Evolutionary conservation across 1,139 yeast species (phyloP), one percentile per base, ranked within the genome.

Genomic region (Zhuliangozyma parablackwelliae): DNA sequence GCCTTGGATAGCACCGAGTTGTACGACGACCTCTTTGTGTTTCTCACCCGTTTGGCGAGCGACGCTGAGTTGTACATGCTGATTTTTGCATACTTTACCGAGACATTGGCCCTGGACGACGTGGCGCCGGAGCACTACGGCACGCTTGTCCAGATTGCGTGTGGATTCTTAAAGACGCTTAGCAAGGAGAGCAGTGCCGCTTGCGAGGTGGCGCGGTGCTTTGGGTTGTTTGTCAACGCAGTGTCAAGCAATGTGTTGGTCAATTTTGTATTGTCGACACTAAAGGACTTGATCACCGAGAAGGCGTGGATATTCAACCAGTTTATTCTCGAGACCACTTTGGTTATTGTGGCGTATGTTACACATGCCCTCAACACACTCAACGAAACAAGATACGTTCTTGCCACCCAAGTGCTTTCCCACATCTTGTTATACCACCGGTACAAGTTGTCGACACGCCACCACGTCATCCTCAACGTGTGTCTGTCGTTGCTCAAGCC

Each of bases 291-390:
- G 11, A 58, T 82, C 21, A 59, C 73, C 7, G 73, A 73, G 4
- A 72, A 72, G 45, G 50, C 75, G 0, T 80, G 87, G 84, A 47
- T 75, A 1, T 69, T 86, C 38, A 68, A 75, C n/a, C 96, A 87
- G 54, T 83, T 82, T 51, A 56, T 76, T 3, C 59, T 82, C 13
- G 96, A 88, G 54, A 7, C 31, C 29, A 26, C 45, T 31, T 36
- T 46, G 25, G 37, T 33, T 2, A 25, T 39, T 6, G 26, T 37
- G 7, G 31, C 37, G 10, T 21, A 21, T 11, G 26, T 36, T 5
- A 26, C 37, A 3, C 16, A 20, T 11, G 28, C 28, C 5, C n/a
- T 33, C 7, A 21, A 9, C 28, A 12, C 25, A 16, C 29, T 36
- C 16, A 29, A 24, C n/a, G 49, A 43, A 8, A 48, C 44, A 1